phyloP scores from a whole-genome alignment of 2,329 filamentous ascomycete genomes.

The Sclerotinia borealis region DNA sequence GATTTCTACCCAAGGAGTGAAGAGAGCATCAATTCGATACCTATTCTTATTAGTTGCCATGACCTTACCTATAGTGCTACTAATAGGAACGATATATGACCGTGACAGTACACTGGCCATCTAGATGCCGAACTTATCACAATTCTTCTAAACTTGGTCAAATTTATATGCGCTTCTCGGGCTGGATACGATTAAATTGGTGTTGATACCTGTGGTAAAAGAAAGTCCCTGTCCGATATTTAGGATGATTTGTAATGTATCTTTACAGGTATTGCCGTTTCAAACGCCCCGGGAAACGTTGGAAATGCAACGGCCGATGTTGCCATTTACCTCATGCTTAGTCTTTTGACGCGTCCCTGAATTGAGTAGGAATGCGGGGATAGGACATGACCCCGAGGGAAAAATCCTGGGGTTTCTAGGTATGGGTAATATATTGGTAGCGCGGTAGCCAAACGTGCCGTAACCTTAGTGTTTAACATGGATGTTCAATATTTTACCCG shows the following conservation, averaged over 20 bases:
- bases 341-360: constrained; percentile 69
- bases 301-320: constrained; percentile 77
- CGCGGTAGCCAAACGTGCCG: constrained; percentile 64
- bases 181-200: constrained; percentile 82
- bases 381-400: constrained; percentile 63
- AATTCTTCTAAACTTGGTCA: constrained; percentile 44
- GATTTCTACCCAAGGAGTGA: too few relatives aligned
- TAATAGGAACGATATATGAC: neutral
- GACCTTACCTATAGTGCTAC: neutral
- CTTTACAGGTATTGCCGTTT: constrained; percentile 54
- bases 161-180: constrained; percentile 57
- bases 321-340: constrained; percentile 72
- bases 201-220: constrained; percentile 51
- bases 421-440: constrained; percentile 74
- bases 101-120: constrained; percentile 39
- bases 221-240: neutral
- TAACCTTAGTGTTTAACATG: constrained; percentile 68
- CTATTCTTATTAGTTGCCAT: neutral
- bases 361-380: constrained; percentile 52
- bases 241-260: neutral
- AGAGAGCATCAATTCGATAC: neutral
- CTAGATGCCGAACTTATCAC: constrained; percentile 64
- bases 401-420: constrained; percentile 74
- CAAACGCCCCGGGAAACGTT: constrained; percentile 69
- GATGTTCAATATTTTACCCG: constrained; percentile 69